Percentiles rank a stretch among this genome's conserved stretches.
phyloP scores from a whole-genome alignment of 345 rosid genomes.

The Syzygium aromaticum region DNA sequence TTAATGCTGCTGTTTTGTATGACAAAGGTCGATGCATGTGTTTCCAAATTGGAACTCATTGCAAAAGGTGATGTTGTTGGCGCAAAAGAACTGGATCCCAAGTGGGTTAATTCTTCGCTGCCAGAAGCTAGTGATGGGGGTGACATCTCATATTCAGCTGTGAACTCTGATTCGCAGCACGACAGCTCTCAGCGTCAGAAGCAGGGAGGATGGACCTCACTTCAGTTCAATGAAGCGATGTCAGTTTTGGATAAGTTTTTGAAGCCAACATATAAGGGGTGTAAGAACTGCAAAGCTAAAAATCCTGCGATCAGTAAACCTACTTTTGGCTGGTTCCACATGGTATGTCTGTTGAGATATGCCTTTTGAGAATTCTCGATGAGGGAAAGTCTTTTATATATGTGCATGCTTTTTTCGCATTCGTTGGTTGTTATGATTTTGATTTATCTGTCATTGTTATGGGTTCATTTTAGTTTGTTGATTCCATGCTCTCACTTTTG shows the following conservation, averaged over 20 bases:
- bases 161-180: constrained; percentile 14
- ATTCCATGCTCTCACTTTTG: neutral
- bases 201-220: constrained; percentile 65
- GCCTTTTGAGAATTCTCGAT: neutral
- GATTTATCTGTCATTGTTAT: neutral
- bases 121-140: constrained; percentile 34
- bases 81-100: constrained; percentile 49
- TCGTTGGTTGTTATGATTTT: neutral
- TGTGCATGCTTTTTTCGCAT: neutral
- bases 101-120: constrained; percentile 10
- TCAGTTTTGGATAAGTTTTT: constrained; percentile 41
- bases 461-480: neutral
- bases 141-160: constrained; percentile 26
- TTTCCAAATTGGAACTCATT: constrained; percentile 60
- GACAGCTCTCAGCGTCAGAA: constrained; percentile 13
- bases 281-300: constrained; percentile 30
- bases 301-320: constrained; percentile 51
- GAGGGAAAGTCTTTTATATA: neutral
- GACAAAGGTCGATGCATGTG: constrained; percentile 45
- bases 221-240: constrained; percentile 62
- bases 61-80: constrained; percentile 66
- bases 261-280: constrained; percentile 29
- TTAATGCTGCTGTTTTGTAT: neutral
- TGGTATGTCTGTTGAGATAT: constrained; percentile 32
- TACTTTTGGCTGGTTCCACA: constrained; percentile 66